Base-by-base conservation (phyloP, 805 yeast genomes). In the Candida alai region DNA sequence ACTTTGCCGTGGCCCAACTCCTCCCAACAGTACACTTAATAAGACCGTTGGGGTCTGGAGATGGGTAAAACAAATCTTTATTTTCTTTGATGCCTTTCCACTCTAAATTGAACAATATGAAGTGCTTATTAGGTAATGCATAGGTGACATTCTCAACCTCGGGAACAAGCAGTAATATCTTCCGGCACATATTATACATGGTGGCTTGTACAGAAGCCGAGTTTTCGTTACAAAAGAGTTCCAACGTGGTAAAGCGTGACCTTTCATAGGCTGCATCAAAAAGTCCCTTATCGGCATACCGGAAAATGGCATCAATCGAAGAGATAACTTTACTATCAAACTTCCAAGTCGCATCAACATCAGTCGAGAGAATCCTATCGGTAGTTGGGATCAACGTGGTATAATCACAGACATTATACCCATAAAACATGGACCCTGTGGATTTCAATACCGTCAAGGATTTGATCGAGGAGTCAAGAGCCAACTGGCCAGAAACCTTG, bases 131-230 rank as follows among this genome's bases (percentile, higher is more conserved):
- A 53, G 97, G 97, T 52, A 89, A 74, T 27, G 74, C 65, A 60
- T 85, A 88, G 34, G 80, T 60, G 22, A 88, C 96, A 28, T 69
- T 68, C 42, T 67, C 73, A 36, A 89, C 69, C 40, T 67, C 67
- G 3, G 78, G 69, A 36, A 76, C 81, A 33, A 50, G 52, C 32
- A 64, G 68, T 54, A 89, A 72, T 44, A 89, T 85, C 43, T 75
- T 78, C 44, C 77, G 71, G 24, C 84, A 73, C 93, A 89, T 89
- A 72, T 87, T 84, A 71, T 76, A 89, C 96, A 89, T 90, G 39
- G 96, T 89, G 29, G 95, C 96, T 68, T 89, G 97, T 30, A 89
- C 97, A 17, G 95, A 84, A n/a, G 96, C 78, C 7, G 95, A 85
- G 60, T 85, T 78, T 61, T 89, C 96, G 32, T 73, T 58, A 12